Conservation (phyloP, 2,329 filamentous ascomycete genomes). For the Bipolaris gigantea region DNA sequence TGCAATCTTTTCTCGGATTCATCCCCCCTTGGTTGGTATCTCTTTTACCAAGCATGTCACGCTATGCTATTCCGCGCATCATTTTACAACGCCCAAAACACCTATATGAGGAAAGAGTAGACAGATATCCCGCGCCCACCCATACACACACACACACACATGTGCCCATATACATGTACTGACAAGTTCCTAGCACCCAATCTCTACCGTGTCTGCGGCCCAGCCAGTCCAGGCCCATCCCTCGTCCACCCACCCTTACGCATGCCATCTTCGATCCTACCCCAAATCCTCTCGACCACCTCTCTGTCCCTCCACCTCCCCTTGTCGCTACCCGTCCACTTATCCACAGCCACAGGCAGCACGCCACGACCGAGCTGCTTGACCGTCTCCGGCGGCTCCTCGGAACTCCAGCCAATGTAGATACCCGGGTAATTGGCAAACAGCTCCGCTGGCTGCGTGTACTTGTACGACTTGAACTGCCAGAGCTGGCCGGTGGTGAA, state of each 20-base stretch:
- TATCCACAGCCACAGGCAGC: constrained; percentile 76
- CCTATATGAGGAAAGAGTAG: background rate
- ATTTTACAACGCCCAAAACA: constrained; percentile 9
- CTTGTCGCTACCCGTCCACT: constrained; percentile 62
- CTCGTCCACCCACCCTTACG: constrained; percentile 78
- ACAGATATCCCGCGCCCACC: background rate
- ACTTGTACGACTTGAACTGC: constrained; percentile 99
- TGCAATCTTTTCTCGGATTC: no score
- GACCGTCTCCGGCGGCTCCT: constrained; percentile 75
- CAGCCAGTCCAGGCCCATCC: constrained; percentile 60
- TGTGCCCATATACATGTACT: background rate
- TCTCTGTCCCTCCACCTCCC: constrained; percentile 84
- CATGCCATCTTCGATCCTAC: constrained; percentile 85
- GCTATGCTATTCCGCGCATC: background rate
- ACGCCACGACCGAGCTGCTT: constrained; percentile 86
- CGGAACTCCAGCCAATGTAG: constrained; percentile 88
- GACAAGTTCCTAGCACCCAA: background rate
- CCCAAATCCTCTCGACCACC: constrained; percentile 92
- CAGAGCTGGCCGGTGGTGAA: constrained; percentile 97
- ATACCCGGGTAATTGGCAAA: constrained; percentile 87
- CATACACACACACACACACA: background rate
- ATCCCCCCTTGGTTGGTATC: background rate
- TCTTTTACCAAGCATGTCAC: background rate
- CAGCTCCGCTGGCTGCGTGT: constrained; percentile 83
- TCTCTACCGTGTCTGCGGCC: constrained; percentile 21